Base-by-base conservation (phyloP, 176 grass and related monocot genomes). In the Aegilops tauschii region DNA sequence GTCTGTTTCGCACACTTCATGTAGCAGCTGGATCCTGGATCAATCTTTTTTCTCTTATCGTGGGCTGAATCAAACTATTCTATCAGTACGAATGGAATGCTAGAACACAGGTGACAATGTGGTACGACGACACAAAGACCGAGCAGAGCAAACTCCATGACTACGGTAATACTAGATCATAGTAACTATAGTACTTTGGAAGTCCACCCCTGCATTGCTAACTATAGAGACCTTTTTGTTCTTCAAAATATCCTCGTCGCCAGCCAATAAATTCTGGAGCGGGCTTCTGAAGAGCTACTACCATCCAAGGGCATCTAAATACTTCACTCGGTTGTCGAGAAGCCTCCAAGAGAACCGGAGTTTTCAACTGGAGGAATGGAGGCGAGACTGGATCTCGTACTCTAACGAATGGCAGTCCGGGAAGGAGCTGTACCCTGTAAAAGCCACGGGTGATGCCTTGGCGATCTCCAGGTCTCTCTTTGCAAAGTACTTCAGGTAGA, bases 71-170 rank as follows among this genome's bases (percentile, higher is more conserved):
- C 20, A 10, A 83, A 36, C 35, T 78, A 79, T 76, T 56, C 18
- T 84, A 86, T 20, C 86, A 98, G 96, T 95, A 95, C 9, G 93
- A 98, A 61, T 95, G 96, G 96, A 98, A 98, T 68, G 96, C 96
- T 68, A 92, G 93, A 83, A 98, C 96, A 32, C 96, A 98, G 89
- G 92, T 98, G 79, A 94, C 96, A 65, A 98, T 98, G 96, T 98
- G 96, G 96, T 98, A 95, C 29, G 96, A 95, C 83, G 93, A 84
- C 89, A 98, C 96, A 4, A 70, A 91, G 81, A 91, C 69, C 0
- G 85, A 95, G 84, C 96, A 98, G 86, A 98, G 96, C 85, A 84
- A 90, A 98, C 50, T 98, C 65, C 92, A 95, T 49, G 96, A 98
- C 78, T 98, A 98, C 35, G 96, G 96, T 98, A 94, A 87, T 85